Evolutionary conservation across 352 stramenopile species (phyloP).

Genomic region (Globisporangium parvum): DNA sequence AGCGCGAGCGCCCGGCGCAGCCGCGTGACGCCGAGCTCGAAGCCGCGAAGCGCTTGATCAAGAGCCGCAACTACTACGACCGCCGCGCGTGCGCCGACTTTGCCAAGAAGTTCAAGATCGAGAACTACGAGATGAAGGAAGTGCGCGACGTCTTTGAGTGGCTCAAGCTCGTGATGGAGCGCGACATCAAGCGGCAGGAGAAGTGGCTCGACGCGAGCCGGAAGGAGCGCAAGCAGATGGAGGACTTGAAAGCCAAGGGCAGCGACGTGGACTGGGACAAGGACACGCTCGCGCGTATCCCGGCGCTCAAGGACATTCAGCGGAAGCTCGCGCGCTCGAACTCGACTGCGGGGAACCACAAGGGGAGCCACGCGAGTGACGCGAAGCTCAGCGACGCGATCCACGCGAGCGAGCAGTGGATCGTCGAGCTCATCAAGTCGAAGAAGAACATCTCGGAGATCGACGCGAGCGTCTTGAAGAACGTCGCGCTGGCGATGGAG

Average conservation of each 20-base stretch:
- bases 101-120: constrained; percentile 78
- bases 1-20: constrained; percentile 61
- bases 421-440: constrained; percentile 79
- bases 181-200: constrained; percentile 83
- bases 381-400: constrained; percentile 56
- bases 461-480: constrained; percentile 58
- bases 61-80: constrained; percentile 88
- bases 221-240: constrained; percentile 85
- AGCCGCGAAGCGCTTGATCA: constrained; percentile 68
- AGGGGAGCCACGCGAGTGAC: constrained; percentile 38
- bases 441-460: constrained; percentile 86
- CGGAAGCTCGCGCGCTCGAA: constrained; percentile 66
- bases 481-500: constrained; percentile 48
- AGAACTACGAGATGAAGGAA: constrained; percentile 70
- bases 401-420: constrained; percentile 83
- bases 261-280: constrained; percentile 85
- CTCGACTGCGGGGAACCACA: constrained; percentile 23
- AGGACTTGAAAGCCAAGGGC: constrained; percentile 76
- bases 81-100: constrained; percentile 75
- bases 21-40: constrained; percentile 75
- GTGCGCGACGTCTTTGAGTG: constrained; percentile 83
- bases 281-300: constrained; percentile 79
- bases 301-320: constrained; percentile 80
- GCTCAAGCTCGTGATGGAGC: constrained; percentile 68
- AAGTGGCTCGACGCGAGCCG: constrained; percentile 77